These are phyloP conservation scores for Globisporangium nodosum DNA, from an alignment of 352 stramenopile species.

Conservation along the genomic window DNA sequence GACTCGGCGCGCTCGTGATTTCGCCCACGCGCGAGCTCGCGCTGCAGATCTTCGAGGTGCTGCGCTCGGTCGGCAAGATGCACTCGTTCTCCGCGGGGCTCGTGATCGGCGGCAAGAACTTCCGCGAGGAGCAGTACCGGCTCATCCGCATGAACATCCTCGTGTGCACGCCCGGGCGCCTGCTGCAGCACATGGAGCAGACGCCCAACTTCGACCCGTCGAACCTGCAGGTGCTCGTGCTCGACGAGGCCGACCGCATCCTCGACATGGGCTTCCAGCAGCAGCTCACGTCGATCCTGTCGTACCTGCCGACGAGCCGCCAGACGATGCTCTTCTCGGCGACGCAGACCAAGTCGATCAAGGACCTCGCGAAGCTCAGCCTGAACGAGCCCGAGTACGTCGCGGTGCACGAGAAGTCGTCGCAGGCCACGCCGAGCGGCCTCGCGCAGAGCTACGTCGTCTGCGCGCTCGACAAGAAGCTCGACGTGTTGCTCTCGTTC, in stretches of 20 bases:
- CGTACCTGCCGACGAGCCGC: conserved; percentile 89
- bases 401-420: conserved; percentile 92
- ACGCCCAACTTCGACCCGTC: conserved; percentile 95
- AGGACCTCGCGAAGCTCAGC: conserved; percentile 94
- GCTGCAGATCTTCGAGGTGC: conserved; percentile 99
- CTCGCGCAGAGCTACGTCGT: conserved; percentile 95
- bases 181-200: conserved; percentile 99
- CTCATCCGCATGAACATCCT: conserved; percentile 96
- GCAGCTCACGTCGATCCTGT: conserved; percentile 96
- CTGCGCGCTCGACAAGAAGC: conserved; percentile 93
- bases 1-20: conserved; percentile 95
- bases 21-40: conserved; percentile 98
- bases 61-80: conserved; percentile 93
- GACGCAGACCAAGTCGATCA: conserved; percentile 97
- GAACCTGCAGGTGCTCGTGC: conserved; percentile 94
- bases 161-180: conserved; percentile 94
- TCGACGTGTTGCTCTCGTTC: conserved; percentile 98
- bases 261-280: conserved; percentile 99
- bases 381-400: conserved; percentile 96
- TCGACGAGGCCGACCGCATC: conserved; percentile 99
- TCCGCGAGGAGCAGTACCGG: conserved; percentile 92
- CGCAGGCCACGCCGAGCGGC: conserved; percentile 87
- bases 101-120: conserved; percentile 96
- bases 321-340: conserved; percentile 97
- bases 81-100: conserved; percentile 96